These are phyloP conservation scores for Pichia thaimueangensis DNA, from an alignment of 805 yeast genomes.

Conservation along the genomic window DNA sequence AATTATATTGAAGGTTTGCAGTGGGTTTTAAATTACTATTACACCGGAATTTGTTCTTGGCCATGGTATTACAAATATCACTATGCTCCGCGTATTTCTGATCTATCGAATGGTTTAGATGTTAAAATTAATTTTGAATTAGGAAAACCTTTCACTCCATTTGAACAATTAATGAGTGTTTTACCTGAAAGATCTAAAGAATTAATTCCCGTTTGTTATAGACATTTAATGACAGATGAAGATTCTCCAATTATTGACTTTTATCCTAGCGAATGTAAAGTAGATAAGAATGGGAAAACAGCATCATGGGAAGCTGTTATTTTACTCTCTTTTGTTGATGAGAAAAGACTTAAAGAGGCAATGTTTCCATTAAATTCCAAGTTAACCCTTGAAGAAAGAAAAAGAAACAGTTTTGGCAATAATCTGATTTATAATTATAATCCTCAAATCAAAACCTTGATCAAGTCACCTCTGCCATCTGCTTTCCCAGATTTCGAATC, in stretches of 20 bases:
- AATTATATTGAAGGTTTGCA: conserved; percentile 92
- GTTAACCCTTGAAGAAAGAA: conserved; percentile 62
- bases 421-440: conserved; percentile 66
- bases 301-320: conserved; percentile 99
- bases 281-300: conserved; percentile 90
- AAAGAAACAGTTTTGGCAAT: conserved; percentile 68
- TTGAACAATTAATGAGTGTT: conserved; percentile 96
- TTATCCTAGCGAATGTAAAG: conserved; percentile 81
- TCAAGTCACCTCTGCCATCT: conserved; percentile 71
- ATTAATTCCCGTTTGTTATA: conserved; percentile 70
- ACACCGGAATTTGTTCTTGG: conserved; percentile 91
- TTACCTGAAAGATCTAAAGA: conserved; percentile 84
- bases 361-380: conserved; percentile 58
- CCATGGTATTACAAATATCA: conserved; percentile 89
- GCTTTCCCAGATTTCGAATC: conserved; percentile 74
- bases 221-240: conserved; percentile 80
- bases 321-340: conserved; percentile 85
- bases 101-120: conserved; percentile 66
- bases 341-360: conserved; percentile 62
- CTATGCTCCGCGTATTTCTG: conserved; percentile 92
- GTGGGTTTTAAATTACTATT: conserved; percentile 92
- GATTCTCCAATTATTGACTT: conserved; percentile 84
- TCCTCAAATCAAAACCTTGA: conserved; percentile 64
- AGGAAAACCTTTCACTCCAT: conserved; percentile 83
- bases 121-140: conserved; percentile 54